These are phyloP conservation scores for Colletotrichum echinochloae DNA, from an alignment of 2,329 filamentous ascomycete species.

Conservation along the genomic window DNA sequence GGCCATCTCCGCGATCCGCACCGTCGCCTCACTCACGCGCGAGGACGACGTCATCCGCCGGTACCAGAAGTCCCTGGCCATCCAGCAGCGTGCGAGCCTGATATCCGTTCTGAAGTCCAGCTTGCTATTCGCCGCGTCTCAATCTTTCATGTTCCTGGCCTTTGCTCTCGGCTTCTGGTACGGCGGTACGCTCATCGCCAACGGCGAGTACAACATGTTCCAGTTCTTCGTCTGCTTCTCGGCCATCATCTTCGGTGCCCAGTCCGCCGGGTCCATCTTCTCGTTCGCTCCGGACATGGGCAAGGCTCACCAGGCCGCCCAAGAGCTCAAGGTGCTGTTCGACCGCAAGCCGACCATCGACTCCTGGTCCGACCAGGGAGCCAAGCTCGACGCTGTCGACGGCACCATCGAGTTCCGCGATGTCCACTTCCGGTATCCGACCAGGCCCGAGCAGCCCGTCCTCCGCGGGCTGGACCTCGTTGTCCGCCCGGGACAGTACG, in stretches of 20 bases:
- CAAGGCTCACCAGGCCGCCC: slow-evolving; percentile 88
- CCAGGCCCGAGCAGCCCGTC: slow-evolving; percentile 90
- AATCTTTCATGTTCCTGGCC: slow-evolving; percentile 85
- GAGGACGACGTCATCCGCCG: slow-evolving; percentile 82
- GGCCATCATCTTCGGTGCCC: slow-evolving; percentile 88
- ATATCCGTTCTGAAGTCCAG: slow-evolving; percentile 82
- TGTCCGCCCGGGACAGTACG: slow-evolving; percentile 82
- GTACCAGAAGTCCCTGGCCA: slow-evolving; percentile 76
- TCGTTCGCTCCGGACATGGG: slow-evolving; percentile 93
- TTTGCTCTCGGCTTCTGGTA: slow-evolving; percentile 95
- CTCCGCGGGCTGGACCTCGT: slow-evolving; percentile 83
- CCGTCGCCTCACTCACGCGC: slow-evolving; percentile 89
- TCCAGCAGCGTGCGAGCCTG: slow-evolving; percentile 76
- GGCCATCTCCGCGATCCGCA: slow-evolving; percentile 92
- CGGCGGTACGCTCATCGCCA: slow-evolving; percentile 80
- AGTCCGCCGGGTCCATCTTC: slow-evolving; percentile 91
- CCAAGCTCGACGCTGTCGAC: slow-evolving; percentile 71
- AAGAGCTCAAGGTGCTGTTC: slow-evolving; percentile 84
- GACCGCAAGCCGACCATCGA: slow-evolving; percentile 87
- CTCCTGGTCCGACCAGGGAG: slow-evolving; percentile 79
- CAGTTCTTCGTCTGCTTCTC: slow-evolving; percentile 95
- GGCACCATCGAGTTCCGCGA: slow-evolving; percentile 90
- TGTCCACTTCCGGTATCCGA: slow-evolving; percentile 95
- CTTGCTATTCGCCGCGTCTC: slow-evolving; percentile 83
- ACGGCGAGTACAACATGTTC: slow-evolving; percentile 79